Evolutionary conservation across 2,329 filamentous ascomycete species (phyloP), one percentile per base, ranked within the genome.

Genomic region (Trichoderma asperellum): DNA sequence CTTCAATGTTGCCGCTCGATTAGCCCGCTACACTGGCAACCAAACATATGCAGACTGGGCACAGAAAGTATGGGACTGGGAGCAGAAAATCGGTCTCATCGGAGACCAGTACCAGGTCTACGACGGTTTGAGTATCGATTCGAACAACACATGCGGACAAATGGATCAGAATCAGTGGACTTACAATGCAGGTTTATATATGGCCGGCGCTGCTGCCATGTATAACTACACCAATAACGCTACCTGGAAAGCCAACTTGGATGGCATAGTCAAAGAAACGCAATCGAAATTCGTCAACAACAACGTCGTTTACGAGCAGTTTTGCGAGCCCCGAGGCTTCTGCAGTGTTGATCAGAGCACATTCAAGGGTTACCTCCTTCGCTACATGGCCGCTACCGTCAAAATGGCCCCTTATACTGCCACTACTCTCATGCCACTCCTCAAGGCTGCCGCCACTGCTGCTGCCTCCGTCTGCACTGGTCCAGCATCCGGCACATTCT

Each of bases 11-110:
- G 89, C 87, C 27, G 85, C 92, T 8, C 89, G 93, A 18, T 84
- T 96, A 7, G 91, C 91, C 0, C 85, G 90, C 14, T 96, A 92
- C 80, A 96, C 93, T 0, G 87, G 88, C 59, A 96, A 96, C 79
- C 76, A 86, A 67, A 96, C 92, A 0, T 97, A 97, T 76, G 84
- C 87, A 10, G 86, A 92, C 14, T 94, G 91, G 91, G 93, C 92
- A 0, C 84, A 87, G 70, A 89, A 84, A 74, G 83, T 90, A 11
- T 97, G 89, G 77, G 84, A 89, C 60, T 93, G 91, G 91, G 83
- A 89, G 73, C 75, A 77, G 11, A 74, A 77, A 0, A 81, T 86
- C 11, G 84, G 86, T 0, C 83, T 93, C 66, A 89, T 92, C 73
- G 84, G 82, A 55, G 71, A 76, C 7, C 78, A 85, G 14, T 89